These are phyloP conservation scores for Epichloe typhina DNA, from an alignment of 2,329 filamentous ascomycete genomes.

Conservation along the genomic window DNA sequence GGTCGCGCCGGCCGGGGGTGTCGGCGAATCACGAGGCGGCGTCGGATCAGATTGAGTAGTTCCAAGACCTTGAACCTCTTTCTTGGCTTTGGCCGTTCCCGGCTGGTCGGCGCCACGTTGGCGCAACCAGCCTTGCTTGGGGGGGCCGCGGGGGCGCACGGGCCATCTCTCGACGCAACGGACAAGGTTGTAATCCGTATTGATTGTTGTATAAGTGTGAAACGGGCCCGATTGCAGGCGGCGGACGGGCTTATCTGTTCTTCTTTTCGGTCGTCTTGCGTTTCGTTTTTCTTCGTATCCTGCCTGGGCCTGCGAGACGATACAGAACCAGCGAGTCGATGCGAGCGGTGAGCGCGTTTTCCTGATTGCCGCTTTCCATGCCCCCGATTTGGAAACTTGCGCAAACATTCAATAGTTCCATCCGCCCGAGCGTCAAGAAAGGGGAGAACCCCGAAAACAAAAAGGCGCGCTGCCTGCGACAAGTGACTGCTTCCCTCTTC, in stretches of 20 bases:
- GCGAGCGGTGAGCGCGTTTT: background rate
- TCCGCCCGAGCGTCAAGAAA: background rate
- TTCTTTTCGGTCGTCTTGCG: background rate
- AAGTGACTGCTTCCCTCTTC: no score
- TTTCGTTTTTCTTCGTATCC: no score
- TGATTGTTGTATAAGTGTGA: background rate
- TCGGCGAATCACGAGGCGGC: background rate
- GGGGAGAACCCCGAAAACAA: no score
- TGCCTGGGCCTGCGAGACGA: no score
- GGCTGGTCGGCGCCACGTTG: background rate
- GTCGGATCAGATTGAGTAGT: background rate
- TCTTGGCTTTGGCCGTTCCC: background rate
- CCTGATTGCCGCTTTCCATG: background rate
- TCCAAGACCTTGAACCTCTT: background rate
- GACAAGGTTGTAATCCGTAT: no score
- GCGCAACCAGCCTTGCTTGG: no score
- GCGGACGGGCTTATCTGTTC: background rate
- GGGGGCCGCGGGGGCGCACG: no score
- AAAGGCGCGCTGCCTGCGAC: no score
- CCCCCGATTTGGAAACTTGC: background rate
- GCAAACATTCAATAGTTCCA: background rate
- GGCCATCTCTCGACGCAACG: no score
- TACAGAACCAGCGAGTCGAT: background rate
- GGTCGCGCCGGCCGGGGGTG: background rate
- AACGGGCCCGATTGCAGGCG: background rate